A percentile compares a stretch with the other conserved stretches of the same genome.
phyloP scores from a whole-genome alignment of 202 grass and related monocot genomes.

The Bolboschoenoplectus hybrid region DNA sequence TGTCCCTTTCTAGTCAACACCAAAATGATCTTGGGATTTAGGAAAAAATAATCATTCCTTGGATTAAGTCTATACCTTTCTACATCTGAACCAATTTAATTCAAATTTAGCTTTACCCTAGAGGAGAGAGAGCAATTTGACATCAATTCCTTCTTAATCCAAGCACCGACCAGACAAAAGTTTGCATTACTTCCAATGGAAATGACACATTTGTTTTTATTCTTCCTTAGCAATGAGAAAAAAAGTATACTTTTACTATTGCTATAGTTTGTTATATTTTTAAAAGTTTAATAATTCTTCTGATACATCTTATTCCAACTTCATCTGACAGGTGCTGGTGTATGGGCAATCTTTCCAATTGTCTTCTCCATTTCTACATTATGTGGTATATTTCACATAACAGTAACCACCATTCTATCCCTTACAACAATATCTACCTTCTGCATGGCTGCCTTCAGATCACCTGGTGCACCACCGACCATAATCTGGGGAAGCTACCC shows the following conservation, averaged over 20 bases:
- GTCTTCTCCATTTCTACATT: conserved; percentile 71
- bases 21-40: conserved; percentile 17
- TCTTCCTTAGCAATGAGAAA: not conserved
- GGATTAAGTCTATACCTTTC: not conserved
- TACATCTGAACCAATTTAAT: not conserved
- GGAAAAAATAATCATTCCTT: conserved; percentile 1
- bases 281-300: conserved; percentile 27
- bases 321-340: conserved; percentile 60
- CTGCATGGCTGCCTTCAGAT: conserved; percentile 76
- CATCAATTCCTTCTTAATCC: not conserved
- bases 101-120: not conserved
- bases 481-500: conserved; percentile 94
- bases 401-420: conserved; percentile 61
- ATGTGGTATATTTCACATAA: conserved; percentile 82
- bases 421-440: conserved; percentile 67
- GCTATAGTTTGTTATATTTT: conserved; percentile 16
- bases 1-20: not conserved
- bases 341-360: conserved; percentile 93
- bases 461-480: conserved; percentile 60
- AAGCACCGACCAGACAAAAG: not conserved
- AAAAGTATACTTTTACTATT: conserved; percentile 13
- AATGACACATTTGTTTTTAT: not conserved
- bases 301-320: conserved; percentile 18
- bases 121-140: not conserved
- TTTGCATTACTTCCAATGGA: conserved; percentile 1